Evolutionary conservation across 108 stramenopile genomes (phyloP).

Genomic region (Stephanodiscus triporus): DNA sequence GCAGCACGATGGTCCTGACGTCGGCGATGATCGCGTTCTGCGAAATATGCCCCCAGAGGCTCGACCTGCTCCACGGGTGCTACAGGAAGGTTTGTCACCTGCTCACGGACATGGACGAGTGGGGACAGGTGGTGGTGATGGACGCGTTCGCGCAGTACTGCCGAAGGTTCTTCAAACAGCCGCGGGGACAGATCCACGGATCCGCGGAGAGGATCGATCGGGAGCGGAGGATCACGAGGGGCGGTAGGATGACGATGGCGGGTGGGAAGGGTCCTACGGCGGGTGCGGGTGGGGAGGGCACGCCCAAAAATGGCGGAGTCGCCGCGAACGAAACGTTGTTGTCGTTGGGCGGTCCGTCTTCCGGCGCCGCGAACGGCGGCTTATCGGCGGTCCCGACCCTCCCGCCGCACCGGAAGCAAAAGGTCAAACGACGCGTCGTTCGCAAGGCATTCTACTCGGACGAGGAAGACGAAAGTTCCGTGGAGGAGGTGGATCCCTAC

Average conservation of each 20-base stretch:
- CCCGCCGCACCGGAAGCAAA: conserved; percentile 37
- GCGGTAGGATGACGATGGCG: conserved; percentile 33
- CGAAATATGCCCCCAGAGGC: conserved; percentile 92
- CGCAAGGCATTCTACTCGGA: conserved; percentile 96
- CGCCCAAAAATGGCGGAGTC: background rate
- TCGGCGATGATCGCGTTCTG: conserved; percentile 88
- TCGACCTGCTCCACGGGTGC: conserved; percentile 88
- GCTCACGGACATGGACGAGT: conserved; percentile 99
- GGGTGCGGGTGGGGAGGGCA: background rate
- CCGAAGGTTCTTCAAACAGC: conserved; percentile 86
- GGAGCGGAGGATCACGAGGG: conserved; percentile 70
- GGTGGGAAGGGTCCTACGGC: background rate
- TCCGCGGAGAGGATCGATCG: conserved; percentile 82
- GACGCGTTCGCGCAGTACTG: conserved; percentile 90
- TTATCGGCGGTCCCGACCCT: conserved; percentile 8
- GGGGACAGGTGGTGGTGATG: conserved; percentile 94
- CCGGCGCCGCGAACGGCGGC: conserved; percentile 24
- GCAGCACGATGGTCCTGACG: conserved; percentile 94
- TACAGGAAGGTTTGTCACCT: conserved; percentile 97
- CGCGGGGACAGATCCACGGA: conserved; percentile 60
- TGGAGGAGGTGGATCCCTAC: conserved; percentile 74
- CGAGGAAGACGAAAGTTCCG: conserved; percentile 93
- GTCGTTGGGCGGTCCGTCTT: conserved; percentile 7
- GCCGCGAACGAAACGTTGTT: conserved; percentile 12
- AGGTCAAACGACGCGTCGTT: conserved; percentile 82